These are phyloP conservation scores for Reutealis trisperma DNA, from an alignment of 345 rosid species.

Conservation along the genomic window DNA sequence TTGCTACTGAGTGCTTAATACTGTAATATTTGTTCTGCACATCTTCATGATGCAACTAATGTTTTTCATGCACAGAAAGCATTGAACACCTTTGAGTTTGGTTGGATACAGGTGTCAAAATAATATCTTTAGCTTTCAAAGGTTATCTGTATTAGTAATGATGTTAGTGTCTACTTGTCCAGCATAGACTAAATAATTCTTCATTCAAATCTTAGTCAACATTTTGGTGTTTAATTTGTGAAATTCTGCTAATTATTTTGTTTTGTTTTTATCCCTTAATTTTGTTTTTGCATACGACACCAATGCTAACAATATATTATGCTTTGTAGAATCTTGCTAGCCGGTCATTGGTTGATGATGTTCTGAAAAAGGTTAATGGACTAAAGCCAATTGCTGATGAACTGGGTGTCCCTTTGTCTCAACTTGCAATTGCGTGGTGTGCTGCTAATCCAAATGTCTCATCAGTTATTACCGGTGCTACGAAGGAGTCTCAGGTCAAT, in stretches of 20 bases:
- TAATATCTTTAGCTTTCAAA: not conserved
- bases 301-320: constrained; percentile 10
- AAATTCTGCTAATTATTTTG: constrained; percentile 9
- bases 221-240: not conserved
- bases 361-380: constrained; percentile 84
- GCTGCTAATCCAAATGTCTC: constrained; percentile 96
- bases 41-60: not conserved
- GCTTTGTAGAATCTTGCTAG: constrained; percentile 76
- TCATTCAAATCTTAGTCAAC: not conserved
- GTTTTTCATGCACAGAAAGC: not conserved
- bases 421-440: constrained; percentile 98
- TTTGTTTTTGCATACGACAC: not conserved
- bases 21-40: not conserved
- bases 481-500: constrained; percentile 93
- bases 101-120: not conserved
- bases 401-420: constrained; percentile 90
- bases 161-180: not conserved
- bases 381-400: constrained; percentile 98
- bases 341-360: constrained; percentile 89
- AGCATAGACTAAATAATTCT: not conserved
- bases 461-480: constrained; percentile 94
- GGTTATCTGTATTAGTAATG: not conserved
- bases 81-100: not conserved
- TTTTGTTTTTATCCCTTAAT: not conserved
- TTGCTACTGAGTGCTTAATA: not conserved